These are phyloP conservation scores for Tulasnella sp. DNA, from an alignment of 768 basidiomycete species.

Conservation along the genomic window DNA sequence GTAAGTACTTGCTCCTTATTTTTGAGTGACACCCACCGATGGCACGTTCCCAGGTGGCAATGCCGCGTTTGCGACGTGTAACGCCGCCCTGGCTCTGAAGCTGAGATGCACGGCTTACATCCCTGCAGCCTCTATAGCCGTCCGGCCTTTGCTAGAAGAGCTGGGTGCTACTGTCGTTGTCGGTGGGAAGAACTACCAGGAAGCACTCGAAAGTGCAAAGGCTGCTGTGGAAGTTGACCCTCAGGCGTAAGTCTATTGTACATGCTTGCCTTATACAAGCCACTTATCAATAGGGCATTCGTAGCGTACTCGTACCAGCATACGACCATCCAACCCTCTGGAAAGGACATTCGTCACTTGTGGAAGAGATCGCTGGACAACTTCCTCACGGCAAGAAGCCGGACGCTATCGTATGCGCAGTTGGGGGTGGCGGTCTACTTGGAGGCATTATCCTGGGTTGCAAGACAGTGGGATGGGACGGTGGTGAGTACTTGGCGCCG, in stretches of 20 bases:
- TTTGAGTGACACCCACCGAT: neutral
- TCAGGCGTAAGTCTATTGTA: slow-evolving; percentile 33
- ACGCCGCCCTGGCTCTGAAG: slow-evolving; percentile 41
- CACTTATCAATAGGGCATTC: neutral
- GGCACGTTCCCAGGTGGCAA: slow-evolving; percentile 41
- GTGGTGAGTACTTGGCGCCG: slow-evolving; percentile 35
- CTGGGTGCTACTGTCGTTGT: slow-evolving; percentile 48
- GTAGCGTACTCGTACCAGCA: slow-evolving; percentile 56
- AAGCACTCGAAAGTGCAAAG: slow-evolving; percentile 43
- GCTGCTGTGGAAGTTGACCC: slow-evolving; percentile 33
- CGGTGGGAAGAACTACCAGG: slow-evolving; percentile 44
- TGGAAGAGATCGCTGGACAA: slow-evolving; percentile 48
- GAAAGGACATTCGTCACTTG: slow-evolving; percentile 68
- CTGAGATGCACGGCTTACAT: slow-evolving; percentile 57
- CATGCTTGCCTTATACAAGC: too few species aligned
- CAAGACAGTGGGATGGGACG: slow-evolving; percentile 49
- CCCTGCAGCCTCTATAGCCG: slow-evolving; percentile 32
- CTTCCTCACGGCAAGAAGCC: slow-evolving; percentile 36
- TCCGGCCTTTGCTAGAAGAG: slow-evolving; percentile 31
- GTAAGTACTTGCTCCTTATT: neutral
- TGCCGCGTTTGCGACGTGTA: slow-evolving; percentile 61
- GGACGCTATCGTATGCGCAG: slow-evolving; percentile 63
- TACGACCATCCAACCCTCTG: slow-evolving; percentile 59
- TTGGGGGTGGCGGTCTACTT: slow-evolving; percentile 61
- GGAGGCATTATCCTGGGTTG: slow-evolving; percentile 64